Percentiles rank a stretch among this genome's conserved stretches.
phyloP scores from a whole-genome alignment of 2,329 filamentous ascomycete species.

The Sarocladiaceae sp. region DNA sequence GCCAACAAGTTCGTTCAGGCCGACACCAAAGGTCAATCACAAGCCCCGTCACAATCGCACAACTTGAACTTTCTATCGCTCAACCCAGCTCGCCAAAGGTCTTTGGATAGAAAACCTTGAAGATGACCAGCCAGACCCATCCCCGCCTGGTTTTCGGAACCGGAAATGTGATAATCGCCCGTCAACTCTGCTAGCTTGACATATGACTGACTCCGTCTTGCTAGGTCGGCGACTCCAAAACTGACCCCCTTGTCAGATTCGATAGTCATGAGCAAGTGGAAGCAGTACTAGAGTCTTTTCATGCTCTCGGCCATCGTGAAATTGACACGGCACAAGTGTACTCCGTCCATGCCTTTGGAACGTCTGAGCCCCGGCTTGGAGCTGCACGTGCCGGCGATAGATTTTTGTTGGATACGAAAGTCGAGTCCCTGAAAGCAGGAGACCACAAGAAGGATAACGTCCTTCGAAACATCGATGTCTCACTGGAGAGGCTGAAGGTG shows the following conservation, averaged over 20 bases:
- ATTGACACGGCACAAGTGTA: constrained; percentile 31
- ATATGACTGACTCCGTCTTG: not conserved
- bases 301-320: constrained; percentile 20
- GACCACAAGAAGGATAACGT: constrained; percentile 24
- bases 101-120: no score
- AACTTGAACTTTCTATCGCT: no score
- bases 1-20: no score
- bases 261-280: constrained; percentile 22
- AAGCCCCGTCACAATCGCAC: no score
- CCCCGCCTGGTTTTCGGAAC: no score
- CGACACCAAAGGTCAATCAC: no score
- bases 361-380: constrained; percentile 26
- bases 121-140: no score
- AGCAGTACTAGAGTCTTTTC: constrained; percentile 17
- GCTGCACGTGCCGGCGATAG: constrained; percentile 20
- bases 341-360: constrained; percentile 13
- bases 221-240: not conserved
- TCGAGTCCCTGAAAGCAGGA: constrained; percentile 19
- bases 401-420: constrained; percentile 33
- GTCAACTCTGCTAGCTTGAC: not conserved
- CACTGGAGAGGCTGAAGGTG: constrained; percentile 24
- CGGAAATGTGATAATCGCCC: not conserved
- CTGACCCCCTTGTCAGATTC: constrained; percentile 11
- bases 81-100: no score
- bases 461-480: constrained; percentile 23